Conservation (phyloP, 108 stramenopile genomes). For the Cylindrotheca closterium region DNA sequence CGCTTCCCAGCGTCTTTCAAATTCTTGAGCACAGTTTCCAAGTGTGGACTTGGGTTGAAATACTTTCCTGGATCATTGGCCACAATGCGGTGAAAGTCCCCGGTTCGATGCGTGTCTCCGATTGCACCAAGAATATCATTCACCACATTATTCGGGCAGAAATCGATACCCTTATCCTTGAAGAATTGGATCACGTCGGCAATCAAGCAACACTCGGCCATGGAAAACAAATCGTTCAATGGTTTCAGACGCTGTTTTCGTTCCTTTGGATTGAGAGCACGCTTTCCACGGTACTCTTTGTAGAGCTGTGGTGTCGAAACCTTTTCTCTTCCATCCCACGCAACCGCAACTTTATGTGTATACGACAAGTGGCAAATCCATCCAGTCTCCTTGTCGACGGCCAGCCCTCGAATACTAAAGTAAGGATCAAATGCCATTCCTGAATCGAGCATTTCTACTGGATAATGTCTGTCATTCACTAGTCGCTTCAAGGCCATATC, state of each 20-base stretch:
- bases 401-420: constrained; percentile 92
- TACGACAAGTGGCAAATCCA: constrained; percentile 94
- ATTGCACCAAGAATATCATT: constrained; percentile 89
- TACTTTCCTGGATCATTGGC: constrained; percentile 77
- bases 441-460: constrained; percentile 72
- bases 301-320: constrained; percentile 66
- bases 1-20: constrained; percentile 71
- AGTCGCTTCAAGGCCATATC: constrained; percentile 87
- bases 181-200: constrained; percentile 95
- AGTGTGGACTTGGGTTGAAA: constrained; percentile 70
- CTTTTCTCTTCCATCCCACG: constrained; percentile 87
- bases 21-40: constrained; percentile 67
- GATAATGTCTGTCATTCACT: constrained; percentile 85
- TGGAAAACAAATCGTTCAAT: constrained; percentile 91
- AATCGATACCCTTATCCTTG: constrained; percentile 73
- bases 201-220: constrained; percentile 96
- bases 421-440: constrained; percentile 74
- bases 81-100: constrained; percentile 91
- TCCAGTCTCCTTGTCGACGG: constrained; percentile 93
- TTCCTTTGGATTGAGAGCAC: constrained; percentile 67
- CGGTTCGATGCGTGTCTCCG: constrained; percentile 86
- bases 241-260: constrained; percentile 81
- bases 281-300: constrained; percentile 86
- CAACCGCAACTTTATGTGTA: constrained; percentile 92
- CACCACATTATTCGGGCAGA: constrained; percentile 72